phyloP scores from a whole-genome alignment of 129 eudicot genomes.

The Centrapalus pauciflorus region DNA sequence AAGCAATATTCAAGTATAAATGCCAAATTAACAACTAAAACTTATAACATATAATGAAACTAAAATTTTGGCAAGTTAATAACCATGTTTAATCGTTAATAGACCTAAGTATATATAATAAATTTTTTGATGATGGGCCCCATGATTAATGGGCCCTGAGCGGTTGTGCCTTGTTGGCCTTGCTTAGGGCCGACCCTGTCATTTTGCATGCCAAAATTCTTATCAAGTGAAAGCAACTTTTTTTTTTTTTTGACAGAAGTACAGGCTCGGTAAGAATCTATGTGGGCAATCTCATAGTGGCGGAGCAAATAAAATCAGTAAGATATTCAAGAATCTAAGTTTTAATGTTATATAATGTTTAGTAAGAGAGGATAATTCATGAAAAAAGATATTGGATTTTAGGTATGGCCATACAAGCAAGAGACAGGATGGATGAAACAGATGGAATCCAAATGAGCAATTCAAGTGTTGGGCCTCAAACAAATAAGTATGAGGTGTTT shows the following conservation, averaged over 20 bases:
- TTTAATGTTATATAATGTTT: background rate
- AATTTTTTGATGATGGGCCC: no score
- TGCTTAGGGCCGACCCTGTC: no score
- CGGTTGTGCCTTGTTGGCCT: no score
- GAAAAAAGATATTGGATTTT: constrained; percentile 8
- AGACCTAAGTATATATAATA: no score
- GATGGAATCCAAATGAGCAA: constrained; percentile 40
- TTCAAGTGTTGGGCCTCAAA: constrained; percentile 43
- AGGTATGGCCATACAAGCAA: constrained; percentile 33
- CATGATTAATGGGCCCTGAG: no score
- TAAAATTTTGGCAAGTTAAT: no score
- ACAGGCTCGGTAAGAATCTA: constrained; percentile 80
- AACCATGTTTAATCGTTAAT: no score
- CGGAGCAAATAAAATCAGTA: constrained; percentile 56
- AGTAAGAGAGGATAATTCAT: background rate
- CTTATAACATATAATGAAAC: no score
- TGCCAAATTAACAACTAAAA: no score
- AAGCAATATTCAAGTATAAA: no score
- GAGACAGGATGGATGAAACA: constrained; percentile 37
- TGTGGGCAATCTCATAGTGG: constrained; percentile 62
- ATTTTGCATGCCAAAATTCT: background rate
- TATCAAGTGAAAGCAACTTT: background rate
- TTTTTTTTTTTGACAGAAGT: constrained; percentile 55
- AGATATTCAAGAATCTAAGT: constrained; percentile 8
- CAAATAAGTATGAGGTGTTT: constrained; percentile 55